Base-by-base conservation (phyloP, 768 basidiomycete species). In the Boletus barrowsii region DNA sequence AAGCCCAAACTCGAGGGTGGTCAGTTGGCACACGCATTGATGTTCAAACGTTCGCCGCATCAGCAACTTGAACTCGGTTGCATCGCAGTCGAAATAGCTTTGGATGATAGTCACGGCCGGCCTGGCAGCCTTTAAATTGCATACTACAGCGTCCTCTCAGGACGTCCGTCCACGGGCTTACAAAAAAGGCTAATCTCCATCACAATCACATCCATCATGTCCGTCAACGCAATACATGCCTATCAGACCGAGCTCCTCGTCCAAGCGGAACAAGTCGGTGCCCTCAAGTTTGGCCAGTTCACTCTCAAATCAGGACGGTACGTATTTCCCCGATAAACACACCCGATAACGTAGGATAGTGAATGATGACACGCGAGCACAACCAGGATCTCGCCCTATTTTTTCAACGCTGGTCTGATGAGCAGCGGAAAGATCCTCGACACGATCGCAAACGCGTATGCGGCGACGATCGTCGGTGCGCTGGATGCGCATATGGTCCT, bases 301-400 rank as follows among this genome's bases (percentile, higher is more conserved):
- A 90, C 87, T 1, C 80, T 98, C 53, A 99, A 98, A 81, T 94
- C 92, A 33, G 97, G 96, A 59, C 84, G 94, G 91, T 93, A 69
- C 60, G 87, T 73, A 49, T 47, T n/a, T 10, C 39, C 22, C 52
- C 15, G 29, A 43, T 29, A 45, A 14, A 9, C 44, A 20, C 18
- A 17, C 24, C 10, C 17, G 43, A 47, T 55, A 48, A 11, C 36
- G 44, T 1, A 7, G 6, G 35, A 22, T 10, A 35, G 48, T 44
- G 40, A 26, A 46, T 47, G 36, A 29, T 36, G 26, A 42, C 42
- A 41, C 47, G 32, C 35, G 15, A 20, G 15, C 48, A 9, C 44
- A 35, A 37, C 42, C 71, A 91, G 92, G 39, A 74, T 80, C 50
- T 99, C 96, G 9, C 97, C 96, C 2, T 98, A 98, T 74, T 99